These are phyloP conservation scores for Fusarium penzigii DNA, from an alignment of 2,329 filamentous ascomycete genomes.

Conservation along the genomic window DNA sequence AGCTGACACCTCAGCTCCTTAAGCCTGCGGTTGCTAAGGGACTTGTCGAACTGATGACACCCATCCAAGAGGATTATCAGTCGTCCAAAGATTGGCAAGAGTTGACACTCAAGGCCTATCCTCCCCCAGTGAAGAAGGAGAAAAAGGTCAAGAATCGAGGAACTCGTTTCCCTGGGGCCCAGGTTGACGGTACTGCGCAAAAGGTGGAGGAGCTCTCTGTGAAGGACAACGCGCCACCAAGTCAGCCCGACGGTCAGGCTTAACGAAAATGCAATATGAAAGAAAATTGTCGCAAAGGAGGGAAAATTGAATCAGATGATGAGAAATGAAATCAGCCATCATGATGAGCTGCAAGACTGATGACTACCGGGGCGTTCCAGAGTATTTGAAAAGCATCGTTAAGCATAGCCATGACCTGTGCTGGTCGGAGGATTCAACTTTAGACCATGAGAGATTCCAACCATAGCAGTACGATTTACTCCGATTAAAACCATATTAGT, in stretches of 20 bases:
- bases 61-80: conserved; percentile 75
- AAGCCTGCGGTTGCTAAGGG: conserved; percentile 81
- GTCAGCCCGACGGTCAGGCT: not conserved
- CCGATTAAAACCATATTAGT: no score
- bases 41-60: conserved; percentile 71
- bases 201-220: conserved; percentile 18
- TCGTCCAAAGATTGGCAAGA: conserved; percentile 75
- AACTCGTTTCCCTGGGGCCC: conserved; percentile 57
- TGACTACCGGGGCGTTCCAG: no score
- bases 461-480: not conserved
- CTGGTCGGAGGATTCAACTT: no score
- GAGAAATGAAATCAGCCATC: not conserved
- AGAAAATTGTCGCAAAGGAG: no score
- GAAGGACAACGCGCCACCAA: conserved; percentile 1
- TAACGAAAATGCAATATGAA: not conserved
- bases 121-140: conserved; percentile 67
- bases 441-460: not conserved
- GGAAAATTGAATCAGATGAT: no score
- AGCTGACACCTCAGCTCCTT: conserved; percentile 79
- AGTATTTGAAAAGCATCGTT: no score
- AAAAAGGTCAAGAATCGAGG: conserved; percentile 80
- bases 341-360: no score
- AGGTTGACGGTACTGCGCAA: conserved; percentile 13
- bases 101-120: conserved; percentile 74
- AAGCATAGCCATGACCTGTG: no score